These are phyloP conservation scores for Torulaspora maleeae DNA, from an alignment of 805 yeast species.

Conservation along the genomic window DNA sequence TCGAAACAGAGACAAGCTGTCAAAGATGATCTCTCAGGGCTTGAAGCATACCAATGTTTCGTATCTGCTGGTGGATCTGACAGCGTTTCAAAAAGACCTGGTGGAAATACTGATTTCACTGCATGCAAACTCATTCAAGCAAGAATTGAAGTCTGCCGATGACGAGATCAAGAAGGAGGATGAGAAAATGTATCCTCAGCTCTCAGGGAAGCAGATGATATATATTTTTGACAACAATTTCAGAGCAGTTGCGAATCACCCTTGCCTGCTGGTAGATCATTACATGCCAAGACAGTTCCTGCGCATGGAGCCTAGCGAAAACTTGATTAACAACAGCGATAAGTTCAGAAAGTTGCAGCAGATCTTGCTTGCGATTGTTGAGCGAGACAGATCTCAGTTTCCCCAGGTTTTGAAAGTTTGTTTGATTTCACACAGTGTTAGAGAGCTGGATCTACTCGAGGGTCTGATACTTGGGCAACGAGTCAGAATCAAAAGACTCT, in stretches of 20 bases:
- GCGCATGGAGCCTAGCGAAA: constrained; percentile 58
- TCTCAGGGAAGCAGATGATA: constrained; percentile 36
- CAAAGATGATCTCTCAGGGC: neutral
- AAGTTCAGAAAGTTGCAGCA: constrained; percentile 54
- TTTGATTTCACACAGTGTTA: constrained; percentile 55
- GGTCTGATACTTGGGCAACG: constrained; percentile 70
- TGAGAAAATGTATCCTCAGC: constrained; percentile 27
- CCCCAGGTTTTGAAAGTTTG: constrained; percentile 26
- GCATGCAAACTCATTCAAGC: constrained; percentile 37
- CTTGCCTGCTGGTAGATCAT: constrained; percentile 69
- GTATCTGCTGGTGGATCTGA: constrained; percentile 41
- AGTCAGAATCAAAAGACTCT: constrained; percentile 59
- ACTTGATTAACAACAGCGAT: constrained; percentile 50
- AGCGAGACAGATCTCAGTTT: constrained; percentile 13
- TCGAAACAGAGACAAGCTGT: neutral
- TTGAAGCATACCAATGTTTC: constrained; percentile 11
- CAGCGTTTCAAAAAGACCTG: constrained; percentile 43
- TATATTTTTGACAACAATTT: constrained; percentile 38
- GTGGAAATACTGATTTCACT: constrained; percentile 41
- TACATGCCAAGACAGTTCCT: constrained; percentile 67
- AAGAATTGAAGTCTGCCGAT: constrained; percentile 16
- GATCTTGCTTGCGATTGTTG: constrained; percentile 32
- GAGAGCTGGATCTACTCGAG: constrained; percentile 75
- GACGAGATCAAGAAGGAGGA: constrained; percentile 2
- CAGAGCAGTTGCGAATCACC: constrained; percentile 54